These are phyloP conservation scores for Penstemon davidsonii DNA, from an alignment of 257 asterid genomes.

Conservation along the genomic window DNA sequence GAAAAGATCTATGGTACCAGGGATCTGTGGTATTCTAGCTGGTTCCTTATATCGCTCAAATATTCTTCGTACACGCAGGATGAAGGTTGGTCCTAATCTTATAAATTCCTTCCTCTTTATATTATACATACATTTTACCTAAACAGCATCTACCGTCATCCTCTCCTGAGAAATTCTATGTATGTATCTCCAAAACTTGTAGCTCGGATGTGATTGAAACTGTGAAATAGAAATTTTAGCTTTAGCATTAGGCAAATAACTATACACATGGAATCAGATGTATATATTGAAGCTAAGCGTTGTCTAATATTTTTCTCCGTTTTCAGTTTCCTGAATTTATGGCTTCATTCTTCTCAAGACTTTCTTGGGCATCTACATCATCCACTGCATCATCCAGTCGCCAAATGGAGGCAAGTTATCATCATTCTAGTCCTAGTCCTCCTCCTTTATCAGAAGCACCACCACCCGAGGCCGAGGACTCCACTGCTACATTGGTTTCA, in stretches of 20 bases:
- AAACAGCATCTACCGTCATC: conserved; percentile 12
- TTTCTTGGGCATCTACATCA: conserved; percentile 69
- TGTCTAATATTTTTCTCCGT: conserved; percentile 18
- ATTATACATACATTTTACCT: conserved; percentile 2
- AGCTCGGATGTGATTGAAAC: not conserved
- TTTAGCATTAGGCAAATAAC: not conserved
- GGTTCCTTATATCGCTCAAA: conserved; percentile 87
- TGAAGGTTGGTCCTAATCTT: conserved; percentile 60
- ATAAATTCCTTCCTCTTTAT: not conserved
- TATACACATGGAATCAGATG: not conserved
- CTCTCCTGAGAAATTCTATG: conserved; percentile 1
- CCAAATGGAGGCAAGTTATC: conserved; percentile 53
- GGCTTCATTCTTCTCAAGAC: conserved; percentile 74
- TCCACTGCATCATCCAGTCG: conserved; percentile 62
- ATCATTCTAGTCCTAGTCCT: no score
- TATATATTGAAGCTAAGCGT: not conserved
- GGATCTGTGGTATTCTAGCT: conserved; percentile 95
- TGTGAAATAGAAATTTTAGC: not conserved
- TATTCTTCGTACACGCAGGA: conserved; percentile 59
- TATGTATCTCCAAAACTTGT: conserved; percentile 12
- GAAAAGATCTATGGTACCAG: conserved; percentile 94
- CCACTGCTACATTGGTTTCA: conserved; percentile 66
- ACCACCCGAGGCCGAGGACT: conserved; percentile 67
- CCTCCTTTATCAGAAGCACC: conserved; percentile 40
- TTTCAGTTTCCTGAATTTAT: conserved; percentile 83